Conservation (phyloP, 257 asterid genomes). For the Avicennia marina region DNA sequence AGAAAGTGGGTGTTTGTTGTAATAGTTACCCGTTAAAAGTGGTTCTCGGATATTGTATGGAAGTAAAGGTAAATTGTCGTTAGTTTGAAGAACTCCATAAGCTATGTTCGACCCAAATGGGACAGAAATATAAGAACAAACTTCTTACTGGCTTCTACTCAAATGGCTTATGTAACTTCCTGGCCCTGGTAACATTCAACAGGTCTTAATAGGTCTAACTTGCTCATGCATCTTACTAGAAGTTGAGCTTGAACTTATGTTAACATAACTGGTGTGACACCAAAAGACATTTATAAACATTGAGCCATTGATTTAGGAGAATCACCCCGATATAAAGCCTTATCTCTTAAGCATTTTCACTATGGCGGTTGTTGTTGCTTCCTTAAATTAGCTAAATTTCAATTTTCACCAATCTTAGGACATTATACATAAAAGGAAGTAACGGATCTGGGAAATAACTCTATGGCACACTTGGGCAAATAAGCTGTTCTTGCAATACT, state of each 20-base stretch:
- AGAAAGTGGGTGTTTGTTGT: neutral
- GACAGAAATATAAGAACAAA: neutral
- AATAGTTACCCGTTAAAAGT: neutral
- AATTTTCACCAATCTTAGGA: conserved; percentile 8
- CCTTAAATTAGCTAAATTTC: conserved; percentile 1
- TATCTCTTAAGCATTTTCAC: conserved; percentile 7
- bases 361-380: conserved; percentile 5
- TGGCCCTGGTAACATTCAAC: neutral
- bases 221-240: conserved; percentile 1
- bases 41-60: too few relatives aligned
- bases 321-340: too few relatives aligned
- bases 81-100: conserved; percentile 5
- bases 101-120: neutral
- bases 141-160: neutral
- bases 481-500: neutral
- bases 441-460: neutral
- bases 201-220: conserved; percentile 1
- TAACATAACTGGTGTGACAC: neutral
- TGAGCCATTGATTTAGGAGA: neutral
- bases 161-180: neutral
- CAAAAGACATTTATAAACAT: neutral
- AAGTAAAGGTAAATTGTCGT: neutral
- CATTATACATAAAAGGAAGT: neutral
- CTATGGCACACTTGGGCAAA: conserved; percentile 4
- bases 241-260: neutral